Conservation (phyloP, 176 grass and related monocot genomes). For the Oryza officinalis region DNA sequence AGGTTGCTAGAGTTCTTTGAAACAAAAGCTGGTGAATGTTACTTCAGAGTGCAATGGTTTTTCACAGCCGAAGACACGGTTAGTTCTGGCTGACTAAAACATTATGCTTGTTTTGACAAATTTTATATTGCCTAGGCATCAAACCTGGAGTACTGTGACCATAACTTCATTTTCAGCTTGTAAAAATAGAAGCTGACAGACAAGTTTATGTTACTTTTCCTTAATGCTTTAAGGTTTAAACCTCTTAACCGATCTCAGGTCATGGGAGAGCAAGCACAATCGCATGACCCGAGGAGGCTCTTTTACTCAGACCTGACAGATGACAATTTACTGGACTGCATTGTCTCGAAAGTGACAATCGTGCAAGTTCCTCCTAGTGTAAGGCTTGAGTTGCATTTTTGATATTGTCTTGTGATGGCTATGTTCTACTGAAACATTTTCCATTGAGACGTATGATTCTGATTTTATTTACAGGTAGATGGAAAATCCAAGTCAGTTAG, state of each 20-base stretch:
- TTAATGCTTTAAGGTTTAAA: conserved; percentile 40
- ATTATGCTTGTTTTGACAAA: conserved; percentile 10
- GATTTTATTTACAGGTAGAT: conserved; percentile 48
- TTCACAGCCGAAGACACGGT: conserved; percentile 97
- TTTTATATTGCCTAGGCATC: not conserved
- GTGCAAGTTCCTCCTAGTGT: conserved; percentile 63
- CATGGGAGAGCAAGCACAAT: conserved; percentile 65
- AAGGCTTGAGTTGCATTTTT: conserved; percentile 41
- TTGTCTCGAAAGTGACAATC: conserved; percentile 81
- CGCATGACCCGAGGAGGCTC: conserved; percentile 76
- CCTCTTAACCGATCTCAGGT: conserved; percentile 57
- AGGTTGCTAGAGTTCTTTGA: conserved; percentile 91
- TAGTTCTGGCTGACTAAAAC: conserved; percentile 36
- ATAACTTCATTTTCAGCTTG: conserved; percentile 16
- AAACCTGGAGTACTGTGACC: not conserved
- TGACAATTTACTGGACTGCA: conserved; percentile 85
- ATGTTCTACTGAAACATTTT: conserved; percentile 35
- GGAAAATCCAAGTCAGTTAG: conserved; percentile 49
- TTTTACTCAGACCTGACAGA: conserved; percentile 90
- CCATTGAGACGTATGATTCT: conserved; percentile 24
- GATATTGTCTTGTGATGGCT: conserved; percentile 40
- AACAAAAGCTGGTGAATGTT: conserved; percentile 57
- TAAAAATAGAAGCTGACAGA: conserved; percentile 23
- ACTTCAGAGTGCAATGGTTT: conserved; percentile 86
- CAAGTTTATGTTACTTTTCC: conserved; percentile 14